Percentiles rank a stretch among this genome's conserved stretches.
These are phyloP conservation scores for Papilionanthe hybrid DNA, from an alignment of 116 monocot genomes.

Conservation along the genomic window DNA sequence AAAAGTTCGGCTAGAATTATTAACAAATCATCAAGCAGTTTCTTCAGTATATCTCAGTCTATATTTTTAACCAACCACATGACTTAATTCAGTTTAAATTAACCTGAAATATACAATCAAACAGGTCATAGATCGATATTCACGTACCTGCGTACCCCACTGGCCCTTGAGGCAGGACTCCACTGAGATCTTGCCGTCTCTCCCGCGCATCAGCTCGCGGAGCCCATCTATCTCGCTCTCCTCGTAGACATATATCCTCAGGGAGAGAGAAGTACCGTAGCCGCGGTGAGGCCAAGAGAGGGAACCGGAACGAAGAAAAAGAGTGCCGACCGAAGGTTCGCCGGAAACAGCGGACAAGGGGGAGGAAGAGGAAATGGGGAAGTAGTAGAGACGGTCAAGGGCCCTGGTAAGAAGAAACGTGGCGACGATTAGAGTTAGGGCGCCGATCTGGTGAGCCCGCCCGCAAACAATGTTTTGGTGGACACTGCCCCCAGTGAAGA, in stretches of 20 bases:
- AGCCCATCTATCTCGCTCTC: constrained; percentile 82
- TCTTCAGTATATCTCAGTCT: too few species aligned
- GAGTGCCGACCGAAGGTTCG: not conserved
- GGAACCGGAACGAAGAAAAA: constrained; percentile 20
- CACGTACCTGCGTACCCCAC: constrained; percentile 84
- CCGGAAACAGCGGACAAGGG: not conserved
- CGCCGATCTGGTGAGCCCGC: constrained; percentile 61
- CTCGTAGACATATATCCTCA: constrained; percentile 90
- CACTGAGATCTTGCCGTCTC: constrained; percentile 49
- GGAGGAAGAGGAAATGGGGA: not conserved
- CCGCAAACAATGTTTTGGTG: constrained; percentile 20
- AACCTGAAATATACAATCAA: too few species aligned
- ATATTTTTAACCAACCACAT: too few species aligned
- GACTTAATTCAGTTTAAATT: too few species aligned
- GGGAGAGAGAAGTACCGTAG: constrained; percentile 38
- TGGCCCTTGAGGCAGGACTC: constrained; percentile 80
- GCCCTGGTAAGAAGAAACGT: constrained; percentile 68
- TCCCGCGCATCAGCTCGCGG: constrained; percentile 65
- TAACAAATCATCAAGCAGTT: too few species aligned
- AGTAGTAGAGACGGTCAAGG: not conserved
- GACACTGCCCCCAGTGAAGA: not conserved
- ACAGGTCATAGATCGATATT: not conserved
- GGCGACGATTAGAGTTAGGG: constrained; percentile 36
- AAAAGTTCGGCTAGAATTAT: too few species aligned
- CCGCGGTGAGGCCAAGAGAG: constrained; percentile 47